A percentile compares a stretch with the other conserved stretches of the same genome.
These are phyloP conservation scores for Fusarium mangiferae DNA, from an alignment of 2,329 filamentous ascomycete species.

Conservation along the genomic window DNA sequence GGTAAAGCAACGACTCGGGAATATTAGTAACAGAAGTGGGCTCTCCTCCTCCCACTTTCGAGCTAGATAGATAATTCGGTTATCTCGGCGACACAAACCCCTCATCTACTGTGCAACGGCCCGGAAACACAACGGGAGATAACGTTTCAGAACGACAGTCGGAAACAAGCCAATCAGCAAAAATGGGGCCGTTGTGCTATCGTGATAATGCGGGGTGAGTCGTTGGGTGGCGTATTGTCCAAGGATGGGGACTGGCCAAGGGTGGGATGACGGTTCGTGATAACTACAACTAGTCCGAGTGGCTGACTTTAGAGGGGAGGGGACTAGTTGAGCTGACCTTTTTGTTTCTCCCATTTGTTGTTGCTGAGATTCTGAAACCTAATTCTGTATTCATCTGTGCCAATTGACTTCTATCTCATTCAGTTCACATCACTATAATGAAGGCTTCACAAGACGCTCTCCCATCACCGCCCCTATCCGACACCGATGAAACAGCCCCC, in stretches of 20 bases:
- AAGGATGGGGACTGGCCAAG: background rate
- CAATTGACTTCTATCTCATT: background rate
- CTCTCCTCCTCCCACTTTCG: background rate
- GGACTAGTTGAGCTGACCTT: background rate
- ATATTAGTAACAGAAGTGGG: background rate
- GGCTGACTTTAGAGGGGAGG: background rate
- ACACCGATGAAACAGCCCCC: background rate
- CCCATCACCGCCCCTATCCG: background rate
- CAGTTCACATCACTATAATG: background rate
- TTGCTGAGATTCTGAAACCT: accelerated
- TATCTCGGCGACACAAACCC: background rate
- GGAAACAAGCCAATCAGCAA: background rate
- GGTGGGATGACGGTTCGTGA: background rate
- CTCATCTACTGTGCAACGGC: background rate
- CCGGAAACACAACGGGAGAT: background rate
- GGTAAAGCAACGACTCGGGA: background rate
- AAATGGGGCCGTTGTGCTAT: background rate
- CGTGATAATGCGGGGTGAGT: background rate
- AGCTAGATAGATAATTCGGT: background rate
- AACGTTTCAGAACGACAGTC: background rate
- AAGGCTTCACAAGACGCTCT: background rate
- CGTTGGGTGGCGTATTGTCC: background rate
- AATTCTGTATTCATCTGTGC: background rate
- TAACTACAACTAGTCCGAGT: slow-evolving; percentile 4
- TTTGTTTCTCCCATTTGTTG: background rate